These are phyloP conservation scores for Cladochytrium replicatum DNA, from an alignment of 192 early-diverging fungal genomes.

Conservation along the genomic window DNA sequence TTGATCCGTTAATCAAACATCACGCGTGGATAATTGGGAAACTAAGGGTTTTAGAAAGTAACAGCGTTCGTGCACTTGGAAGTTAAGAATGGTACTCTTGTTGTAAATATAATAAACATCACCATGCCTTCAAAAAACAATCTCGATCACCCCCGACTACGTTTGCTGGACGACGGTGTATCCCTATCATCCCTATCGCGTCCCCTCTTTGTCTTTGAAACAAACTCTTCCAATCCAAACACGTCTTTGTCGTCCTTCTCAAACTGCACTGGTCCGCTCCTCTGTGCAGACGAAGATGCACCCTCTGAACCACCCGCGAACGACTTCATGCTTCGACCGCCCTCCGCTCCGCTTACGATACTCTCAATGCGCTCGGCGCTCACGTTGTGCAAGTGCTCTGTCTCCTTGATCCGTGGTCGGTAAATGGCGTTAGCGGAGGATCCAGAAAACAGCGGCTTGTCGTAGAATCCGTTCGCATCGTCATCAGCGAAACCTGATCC, in stretches of 20 bases:
- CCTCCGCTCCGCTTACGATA: conserved; percentile 5
- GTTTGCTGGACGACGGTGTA: too few relatives aligned
- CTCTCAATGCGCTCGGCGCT: conserved; percentile 20
- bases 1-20: too few relatives aligned
- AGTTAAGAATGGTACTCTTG: too few relatives aligned
- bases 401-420: conserved; percentile 68
- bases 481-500: conserved; percentile 82
- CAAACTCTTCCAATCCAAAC: conserved; percentile 86
- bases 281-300: conserved; percentile 4
- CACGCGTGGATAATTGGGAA: too few relatives aligned
- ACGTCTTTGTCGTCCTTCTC: conserved; percentile 79
- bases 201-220: conserved; percentile 59
- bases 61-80: too few relatives aligned
- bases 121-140: too few relatives aligned
- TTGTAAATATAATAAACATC: too few relatives aligned
- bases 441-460: conserved; percentile 85
- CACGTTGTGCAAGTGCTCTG: too few relatives aligned
- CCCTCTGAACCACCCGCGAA: too few relatives aligned
- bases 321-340: too few relatives aligned
- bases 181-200: conserved; percentile 8
- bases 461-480: conserved; percentile 88
- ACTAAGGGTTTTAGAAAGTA: too few relatives aligned
- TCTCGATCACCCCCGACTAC: too few relatives aligned
- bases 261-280: conserved; percentile 87
- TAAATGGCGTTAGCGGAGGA: conserved; percentile 63